A percentile compares a stretch with the other conserved stretches of the same genome.
Conservation (phyloP, 2,329 filamentous ascomycete species). For the Volutella citrinella region DNA sequence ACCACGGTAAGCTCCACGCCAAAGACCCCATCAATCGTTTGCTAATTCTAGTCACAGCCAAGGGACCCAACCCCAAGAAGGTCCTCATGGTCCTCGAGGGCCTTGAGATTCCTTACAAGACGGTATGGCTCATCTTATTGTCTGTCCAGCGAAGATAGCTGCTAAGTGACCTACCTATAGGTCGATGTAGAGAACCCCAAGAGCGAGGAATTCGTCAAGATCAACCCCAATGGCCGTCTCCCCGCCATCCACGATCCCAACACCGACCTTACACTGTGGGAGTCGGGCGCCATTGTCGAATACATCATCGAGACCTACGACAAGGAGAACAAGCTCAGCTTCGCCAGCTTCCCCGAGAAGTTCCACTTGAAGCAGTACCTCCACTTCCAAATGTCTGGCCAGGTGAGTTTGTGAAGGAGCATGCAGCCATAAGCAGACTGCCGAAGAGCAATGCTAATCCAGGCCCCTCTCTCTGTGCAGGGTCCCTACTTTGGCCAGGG, state of each 20-base stretch:
- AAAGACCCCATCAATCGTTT: too few relatives aligned
- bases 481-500: conserved; percentile 37
- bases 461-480: conserved; percentile 7
- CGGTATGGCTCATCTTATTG: conserved; percentile 11
- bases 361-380: conserved; percentile 33
- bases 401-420: conserved; percentile 20
- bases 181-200: conserved; percentile 23
- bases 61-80: conserved; percentile 31
- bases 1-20: conserved; percentile 11
- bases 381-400: conserved; percentile 37
- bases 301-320: conserved; percentile 26
- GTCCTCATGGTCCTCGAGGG: conserved; percentile 35
- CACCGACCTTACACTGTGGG: conserved; percentile 30
- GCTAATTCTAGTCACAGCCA: too few relatives aligned
- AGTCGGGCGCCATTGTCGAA: conserved; percentile 26
- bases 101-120: conserved; percentile 33
- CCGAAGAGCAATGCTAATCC: too few relatives aligned
- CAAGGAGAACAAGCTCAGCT: conserved; percentile 25
- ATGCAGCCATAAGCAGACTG: neutral
- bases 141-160: neutral
- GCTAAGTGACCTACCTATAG: conserved; percentile 7
- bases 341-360: conserved; percentile 23
- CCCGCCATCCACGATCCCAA: conserved; percentile 33
- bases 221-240: conserved; percentile 34
- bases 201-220: conserved; percentile 17